Conservation (phyloP, 2,329 filamentous ascomycete genomes). For the Penicillium paneum region DNA sequence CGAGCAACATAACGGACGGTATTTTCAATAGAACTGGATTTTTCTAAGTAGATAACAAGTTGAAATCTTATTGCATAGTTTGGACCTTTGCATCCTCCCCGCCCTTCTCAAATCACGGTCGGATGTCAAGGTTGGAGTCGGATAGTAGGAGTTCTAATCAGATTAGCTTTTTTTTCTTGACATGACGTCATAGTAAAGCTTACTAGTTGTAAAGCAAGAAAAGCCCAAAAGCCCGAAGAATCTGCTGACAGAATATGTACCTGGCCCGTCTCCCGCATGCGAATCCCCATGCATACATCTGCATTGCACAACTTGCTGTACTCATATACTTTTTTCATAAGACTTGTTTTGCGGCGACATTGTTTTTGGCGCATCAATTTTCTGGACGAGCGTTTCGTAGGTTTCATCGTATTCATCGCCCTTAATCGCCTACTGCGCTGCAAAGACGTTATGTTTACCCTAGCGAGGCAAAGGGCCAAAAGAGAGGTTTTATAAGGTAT, state of each 20-base stretch:
- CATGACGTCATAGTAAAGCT: not conserved
- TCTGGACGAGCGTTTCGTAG: no score
- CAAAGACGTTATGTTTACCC: no score
- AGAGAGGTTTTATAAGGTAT: no score
- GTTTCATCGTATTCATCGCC: no score
- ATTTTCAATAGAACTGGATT: no score
- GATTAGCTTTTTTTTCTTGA: not conserved
- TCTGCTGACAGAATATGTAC: not conserved
- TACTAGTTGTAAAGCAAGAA: not conserved
- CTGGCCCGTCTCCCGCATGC: not conserved
- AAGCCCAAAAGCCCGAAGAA: not conserved
- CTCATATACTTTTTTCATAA: not conserved
- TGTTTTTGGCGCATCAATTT: not conserved
- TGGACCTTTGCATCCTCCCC: no score
- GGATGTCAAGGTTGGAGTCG: not conserved
- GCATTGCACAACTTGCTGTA: not conserved
- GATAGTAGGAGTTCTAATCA: not conserved
- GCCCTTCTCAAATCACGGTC: no score
- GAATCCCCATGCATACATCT: not conserved
- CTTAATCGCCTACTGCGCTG: no score
- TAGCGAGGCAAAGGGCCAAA: no score
- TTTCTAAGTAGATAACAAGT: no score
- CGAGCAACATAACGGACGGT: no score
- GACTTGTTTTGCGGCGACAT: not conserved
- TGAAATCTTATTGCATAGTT: no score